Percentiles rank a stretch among this genome's conserved stretches.
Conservation (phyloP, 257 asterid species). For the Echium plantagineum region DNA sequence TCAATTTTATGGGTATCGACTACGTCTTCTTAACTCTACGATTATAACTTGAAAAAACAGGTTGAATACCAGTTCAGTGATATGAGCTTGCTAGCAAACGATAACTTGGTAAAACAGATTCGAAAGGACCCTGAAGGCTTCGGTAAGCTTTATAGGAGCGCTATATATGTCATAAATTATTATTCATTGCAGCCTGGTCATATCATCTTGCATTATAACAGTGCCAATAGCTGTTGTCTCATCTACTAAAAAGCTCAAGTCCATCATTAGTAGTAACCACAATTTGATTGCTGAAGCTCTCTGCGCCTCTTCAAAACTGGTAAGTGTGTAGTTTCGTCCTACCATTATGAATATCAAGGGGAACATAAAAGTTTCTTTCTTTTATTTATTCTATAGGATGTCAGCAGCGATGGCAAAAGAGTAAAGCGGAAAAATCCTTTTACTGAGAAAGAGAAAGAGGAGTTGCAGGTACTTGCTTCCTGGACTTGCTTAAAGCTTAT, state of each 20-base stretch:
- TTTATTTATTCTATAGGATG: conserved; percentile 26
- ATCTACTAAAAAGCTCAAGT: conserved; percentile 78
- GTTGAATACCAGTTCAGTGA: conserved; percentile 94
- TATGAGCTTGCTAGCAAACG: conserved; percentile 93
- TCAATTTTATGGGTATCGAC: background rate
- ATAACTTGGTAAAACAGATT: conserved; percentile 65
- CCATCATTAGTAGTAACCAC: conserved; percentile 47
- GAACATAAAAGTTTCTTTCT: too few species aligned
- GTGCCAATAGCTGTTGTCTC: conserved; percentile 73
- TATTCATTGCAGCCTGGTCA: background rate
- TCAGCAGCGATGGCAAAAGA: conserved; percentile 83
- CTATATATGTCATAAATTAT: too few species aligned
- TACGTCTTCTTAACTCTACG: background rate
- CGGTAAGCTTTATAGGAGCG: conserved; percentile 32
- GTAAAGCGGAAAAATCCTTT: conserved; percentile 62
- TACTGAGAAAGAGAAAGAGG: conserved; percentile 81
- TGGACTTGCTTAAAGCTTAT: background rate
- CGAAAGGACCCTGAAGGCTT: conserved; percentile 78
- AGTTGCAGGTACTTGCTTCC: conserved; percentile 48
- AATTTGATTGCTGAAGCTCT: conserved; percentile 79
- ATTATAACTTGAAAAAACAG: conserved; percentile 20
- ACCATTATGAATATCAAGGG: background rate
- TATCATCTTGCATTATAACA: conserved; percentile 17
- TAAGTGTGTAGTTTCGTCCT: conserved; percentile 2
- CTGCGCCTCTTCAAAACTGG: conserved; percentile 69